phyloP scores from a whole-genome alignment of 805 yeast genomes.

The Myxozyma geophila region DNA sequence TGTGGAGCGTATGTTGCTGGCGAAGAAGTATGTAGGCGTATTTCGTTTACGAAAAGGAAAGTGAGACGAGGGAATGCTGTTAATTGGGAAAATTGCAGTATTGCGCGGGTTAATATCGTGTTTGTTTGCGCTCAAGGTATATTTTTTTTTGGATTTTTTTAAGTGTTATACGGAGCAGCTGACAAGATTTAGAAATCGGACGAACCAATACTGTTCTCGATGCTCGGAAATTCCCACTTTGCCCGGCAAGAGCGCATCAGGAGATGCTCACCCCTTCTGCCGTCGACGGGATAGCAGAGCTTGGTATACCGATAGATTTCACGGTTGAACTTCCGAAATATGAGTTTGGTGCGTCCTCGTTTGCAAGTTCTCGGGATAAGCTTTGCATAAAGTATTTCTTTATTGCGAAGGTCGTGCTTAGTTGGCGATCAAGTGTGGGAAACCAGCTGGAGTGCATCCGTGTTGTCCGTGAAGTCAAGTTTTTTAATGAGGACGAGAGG shows the following conservation, averaged over 20 bases:
- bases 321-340: neutral
- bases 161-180: neutral
- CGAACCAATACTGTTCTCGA: constrained; percentile 1
- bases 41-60: neutral
- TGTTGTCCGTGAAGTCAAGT: constrained; percentile 6
- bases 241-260: neutral
- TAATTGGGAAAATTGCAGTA: neutral
- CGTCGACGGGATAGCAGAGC: neutral
- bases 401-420: neutral
- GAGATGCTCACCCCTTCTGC: neutral
- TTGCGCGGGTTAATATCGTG: constrained; percentile 1
- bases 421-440: neutral
- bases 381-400: neutral
- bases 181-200: constrained; percentile 1
- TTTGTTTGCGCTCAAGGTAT: constrained; percentile 11
- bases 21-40: neutral
- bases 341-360: neutral
- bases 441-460: neutral
- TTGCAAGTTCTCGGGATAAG: neutral
- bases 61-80: neutral
- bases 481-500: constrained; percentile 11
- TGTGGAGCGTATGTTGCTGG: neutral
- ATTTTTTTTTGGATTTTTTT: neutral
- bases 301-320: neutral
- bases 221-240: constrained; percentile 10